Evolutionary conservation across 106 monocot genomes (phyloP).

Genomic region (Gastrodia elata): DNA sequence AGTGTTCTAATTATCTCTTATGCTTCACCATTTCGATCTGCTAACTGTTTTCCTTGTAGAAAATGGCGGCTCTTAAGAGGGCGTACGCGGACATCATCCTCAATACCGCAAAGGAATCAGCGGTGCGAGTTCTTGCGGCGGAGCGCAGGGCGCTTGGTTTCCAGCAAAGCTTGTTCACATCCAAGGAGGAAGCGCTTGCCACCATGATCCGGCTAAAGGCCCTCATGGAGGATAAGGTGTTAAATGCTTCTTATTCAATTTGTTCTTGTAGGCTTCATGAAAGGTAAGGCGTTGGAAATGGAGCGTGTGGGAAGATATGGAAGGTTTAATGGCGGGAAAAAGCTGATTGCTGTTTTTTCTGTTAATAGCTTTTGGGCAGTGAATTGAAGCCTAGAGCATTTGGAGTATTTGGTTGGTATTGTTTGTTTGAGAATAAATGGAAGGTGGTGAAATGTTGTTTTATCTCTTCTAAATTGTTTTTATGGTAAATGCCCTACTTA

Average conservation of each 20-base stretch:
- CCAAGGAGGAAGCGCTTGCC: constrained; percentile 54
- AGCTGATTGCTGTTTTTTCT: background rate
- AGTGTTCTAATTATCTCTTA: background rate
- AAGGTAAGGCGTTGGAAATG: background rate
- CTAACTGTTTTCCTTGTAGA: constrained; percentile 12
- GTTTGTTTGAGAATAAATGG: background rate
- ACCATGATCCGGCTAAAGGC: constrained; percentile 45
- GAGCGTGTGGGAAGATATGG: background rate
- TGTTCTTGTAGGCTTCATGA: too few species aligned
- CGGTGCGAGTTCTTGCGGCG: constrained; percentile 41
- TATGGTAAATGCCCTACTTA: background rate
- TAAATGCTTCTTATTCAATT: background rate
- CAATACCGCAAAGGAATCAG: constrained; percentile 66
- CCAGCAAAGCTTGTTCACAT: constrained; percentile 20
- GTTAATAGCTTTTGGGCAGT: background rate
- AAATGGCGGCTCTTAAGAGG: constrained; percentile 57
- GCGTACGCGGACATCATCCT: constrained; percentile 63
- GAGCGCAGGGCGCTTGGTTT: constrained; percentile 32
- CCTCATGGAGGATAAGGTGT: constrained; percentile 60
- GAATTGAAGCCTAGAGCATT: background rate
- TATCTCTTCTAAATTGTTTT: background rate
- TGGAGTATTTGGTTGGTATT: background rate
- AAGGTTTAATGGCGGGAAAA: constrained; percentile 1
- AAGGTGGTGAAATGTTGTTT: background rate
- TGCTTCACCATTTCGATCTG: background rate